phyloP scores from a whole-genome alignment of 2,329 filamentous ascomycete species.

The Incumbomyces delicatus region DNA sequence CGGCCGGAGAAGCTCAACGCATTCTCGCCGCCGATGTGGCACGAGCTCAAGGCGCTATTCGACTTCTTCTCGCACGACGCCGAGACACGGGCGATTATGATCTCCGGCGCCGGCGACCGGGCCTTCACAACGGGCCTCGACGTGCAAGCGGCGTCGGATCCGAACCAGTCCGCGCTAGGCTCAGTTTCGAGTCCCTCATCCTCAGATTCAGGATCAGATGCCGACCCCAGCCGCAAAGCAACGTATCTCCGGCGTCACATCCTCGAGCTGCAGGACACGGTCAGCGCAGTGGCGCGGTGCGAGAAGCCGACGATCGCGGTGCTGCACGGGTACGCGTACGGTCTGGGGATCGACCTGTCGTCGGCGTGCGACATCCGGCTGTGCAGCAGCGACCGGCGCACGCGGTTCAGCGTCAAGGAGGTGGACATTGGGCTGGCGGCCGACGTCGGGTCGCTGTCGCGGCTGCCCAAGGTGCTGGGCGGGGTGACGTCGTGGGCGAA shows the following conservation, averaged over 20 bases:
- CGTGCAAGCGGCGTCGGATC: conserved; percentile 57
- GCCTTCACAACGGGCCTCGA: conserved; percentile 81
- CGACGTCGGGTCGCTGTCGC: conserved; percentile 38
- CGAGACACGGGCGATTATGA: conserved; percentile 63
- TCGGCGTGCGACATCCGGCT: conserved; percentile 36
- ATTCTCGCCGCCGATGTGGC: conserved; percentile 76
- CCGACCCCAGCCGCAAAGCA: conserved; percentile 58
- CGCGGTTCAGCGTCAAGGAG: conserved; percentile 37
- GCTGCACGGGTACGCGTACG: conserved; percentile 68
- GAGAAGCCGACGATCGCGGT: conserved; percentile 85
- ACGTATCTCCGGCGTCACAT: conserved; percentile 57
- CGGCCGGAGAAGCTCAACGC: conserved; percentile 78
- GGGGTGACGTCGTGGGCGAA: conserved; percentile 36
- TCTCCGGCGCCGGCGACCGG: conserved; percentile 70
- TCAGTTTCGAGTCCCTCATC: no score
- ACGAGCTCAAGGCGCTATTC: conserved; percentile 67
- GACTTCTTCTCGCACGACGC: conserved; percentile 59
- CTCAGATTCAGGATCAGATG: conserved; percentile 37
- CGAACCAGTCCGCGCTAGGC: conserved; percentile 35
- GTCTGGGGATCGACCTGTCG: conserved; percentile 60
- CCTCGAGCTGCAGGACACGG: conserved; percentile 67
- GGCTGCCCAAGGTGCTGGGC: conserved; percentile 37
- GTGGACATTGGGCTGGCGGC: conserved; percentile 42
- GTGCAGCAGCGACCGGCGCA: conserved; percentile 27
- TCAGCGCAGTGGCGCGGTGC: conserved; percentile 69